phyloP scores from a whole-genome alignment of 345 rosid genomes.

The Bruguiera gymnorhiza region DNA sequence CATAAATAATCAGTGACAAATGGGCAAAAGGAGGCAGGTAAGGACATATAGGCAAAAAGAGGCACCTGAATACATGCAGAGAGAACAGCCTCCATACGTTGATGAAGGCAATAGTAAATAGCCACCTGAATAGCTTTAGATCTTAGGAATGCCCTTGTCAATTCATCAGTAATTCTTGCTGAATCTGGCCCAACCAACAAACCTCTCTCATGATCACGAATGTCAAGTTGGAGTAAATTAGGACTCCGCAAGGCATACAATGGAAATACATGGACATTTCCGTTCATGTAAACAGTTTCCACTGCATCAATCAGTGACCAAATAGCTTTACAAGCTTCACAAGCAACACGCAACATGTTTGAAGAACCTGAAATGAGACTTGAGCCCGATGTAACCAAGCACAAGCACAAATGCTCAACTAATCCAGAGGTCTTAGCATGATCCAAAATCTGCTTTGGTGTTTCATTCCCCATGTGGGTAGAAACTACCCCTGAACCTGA shows the following conservation, averaged over 20 bases:
- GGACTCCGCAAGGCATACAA: constrained; percentile 54
- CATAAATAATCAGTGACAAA: background rate
- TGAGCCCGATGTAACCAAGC: constrained; percentile 80
- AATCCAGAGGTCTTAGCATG: constrained; percentile 77
- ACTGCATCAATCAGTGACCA: constrained; percentile 70
- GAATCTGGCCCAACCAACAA: constrained; percentile 51
- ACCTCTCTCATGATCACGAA: constrained; percentile 56
- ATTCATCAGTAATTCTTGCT: constrained; percentile 57
- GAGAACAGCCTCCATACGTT: constrained; percentile 61
- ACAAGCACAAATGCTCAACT: constrained; percentile 71
- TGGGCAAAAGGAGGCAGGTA: too few relatives aligned
- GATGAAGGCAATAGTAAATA: constrained; percentile 72
- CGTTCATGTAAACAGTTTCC: constrained; percentile 51
- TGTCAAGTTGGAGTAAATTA: constrained; percentile 54
- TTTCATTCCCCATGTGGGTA: constrained; percentile 38
- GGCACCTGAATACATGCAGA: constrained; percentile 74
- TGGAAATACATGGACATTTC: constrained; percentile 54
- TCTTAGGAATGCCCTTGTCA: constrained; percentile 70
- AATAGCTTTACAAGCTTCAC: constrained; percentile 78
- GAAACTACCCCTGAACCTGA: constrained; percentile 45
- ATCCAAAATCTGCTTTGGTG: constrained; percentile 56
- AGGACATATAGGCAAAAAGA: background rate
- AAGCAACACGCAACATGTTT: constrained; percentile 66
- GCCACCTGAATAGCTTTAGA: constrained; percentile 81
- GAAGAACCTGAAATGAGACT: constrained; percentile 74